These are phyloP conservation scores for Nakazawaea sp. DNA, from an alignment of 805 yeast species.

Conservation along the genomic window DNA sequence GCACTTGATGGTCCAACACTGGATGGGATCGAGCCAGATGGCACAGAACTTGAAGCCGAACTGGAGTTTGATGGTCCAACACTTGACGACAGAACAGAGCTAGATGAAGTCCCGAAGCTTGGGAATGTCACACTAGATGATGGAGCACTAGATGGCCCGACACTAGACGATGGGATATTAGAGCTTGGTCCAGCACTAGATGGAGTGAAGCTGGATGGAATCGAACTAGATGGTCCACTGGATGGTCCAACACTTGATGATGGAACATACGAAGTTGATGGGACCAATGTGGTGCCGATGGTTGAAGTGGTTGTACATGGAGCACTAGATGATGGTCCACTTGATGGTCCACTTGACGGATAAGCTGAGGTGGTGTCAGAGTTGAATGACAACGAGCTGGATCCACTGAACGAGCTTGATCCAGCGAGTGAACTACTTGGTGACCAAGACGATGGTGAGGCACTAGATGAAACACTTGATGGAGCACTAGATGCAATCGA, in stretches of 20 bases:
- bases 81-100: constrained; percentile 4
- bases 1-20: not conserved
- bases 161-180: no score
- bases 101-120: not conserved
- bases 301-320: not conserved
- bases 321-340: not conserved
- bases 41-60: constrained; percentile 1
- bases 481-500: not conserved
- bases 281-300: not conserved
- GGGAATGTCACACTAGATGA: not conserved
- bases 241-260: not conserved
- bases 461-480: not conserved
- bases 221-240: constrained; percentile 1
- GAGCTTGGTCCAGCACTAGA: no score
- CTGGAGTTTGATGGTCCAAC: constrained; percentile 1
- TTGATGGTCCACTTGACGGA: constrained; percentile 1
- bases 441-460: not conserved
- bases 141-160: not conserved
- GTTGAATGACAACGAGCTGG: no score
- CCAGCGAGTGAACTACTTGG: no score
- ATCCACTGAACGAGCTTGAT: no score
- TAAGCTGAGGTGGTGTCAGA: not conserved
- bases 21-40: constrained; percentile 1
- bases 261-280: not conserved
- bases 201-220: no score